Evolutionary conservation across 1,139 yeast genomes (phyloP).

Genomic region (Hanseniaspora gamundiae): DNA sequence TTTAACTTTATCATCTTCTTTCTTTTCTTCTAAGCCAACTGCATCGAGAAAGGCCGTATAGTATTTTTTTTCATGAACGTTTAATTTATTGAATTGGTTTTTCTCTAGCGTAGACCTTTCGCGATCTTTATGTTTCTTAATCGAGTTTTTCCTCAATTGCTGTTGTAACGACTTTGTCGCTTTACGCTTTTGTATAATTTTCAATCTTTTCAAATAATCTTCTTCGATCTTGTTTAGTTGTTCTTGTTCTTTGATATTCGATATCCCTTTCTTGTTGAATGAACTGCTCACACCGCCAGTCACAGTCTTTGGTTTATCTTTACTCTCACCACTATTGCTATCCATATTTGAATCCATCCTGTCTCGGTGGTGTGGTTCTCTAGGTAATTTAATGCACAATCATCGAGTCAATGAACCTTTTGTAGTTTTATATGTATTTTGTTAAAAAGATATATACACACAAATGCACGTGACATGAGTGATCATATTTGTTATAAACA

Average conservation of each 20-base stretch:
- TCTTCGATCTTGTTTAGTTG: constrained; percentile 15
- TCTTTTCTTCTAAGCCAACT: background rate
- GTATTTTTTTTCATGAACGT: constrained; percentile 13
- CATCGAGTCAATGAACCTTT: no score
- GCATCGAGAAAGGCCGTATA: background rate
- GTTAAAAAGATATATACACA: background rate
- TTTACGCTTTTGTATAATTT: constrained; percentile 8
- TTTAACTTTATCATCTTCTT: background rate
- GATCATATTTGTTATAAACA: background rate
- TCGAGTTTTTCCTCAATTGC: constrained; percentile 20
- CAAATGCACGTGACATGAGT: background rate
- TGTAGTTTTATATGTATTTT: no score
- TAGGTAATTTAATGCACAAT: no score
- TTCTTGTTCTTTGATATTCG: constrained; percentile 17
- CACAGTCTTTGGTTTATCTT: background rate
- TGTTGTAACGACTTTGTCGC: constrained; percentile 19
- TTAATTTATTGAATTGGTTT: constrained; percentile 18
- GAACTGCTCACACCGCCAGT: background rate
- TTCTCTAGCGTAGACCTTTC: constrained; percentile 14
- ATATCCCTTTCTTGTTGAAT: constrained; percentile 19
- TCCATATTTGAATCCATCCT: background rate
- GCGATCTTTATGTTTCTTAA: constrained; percentile 16
- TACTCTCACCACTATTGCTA: background rate
- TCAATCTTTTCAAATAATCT: constrained; percentile 8
- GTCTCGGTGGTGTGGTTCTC: no score